Percentiles rank a stretch among this genome's conserved stretches.
These are phyloP conservation scores for Xylaria multiplex DNA, from an alignment of 2,329 filamentous ascomycete species.

Conservation along the genomic window DNA sequence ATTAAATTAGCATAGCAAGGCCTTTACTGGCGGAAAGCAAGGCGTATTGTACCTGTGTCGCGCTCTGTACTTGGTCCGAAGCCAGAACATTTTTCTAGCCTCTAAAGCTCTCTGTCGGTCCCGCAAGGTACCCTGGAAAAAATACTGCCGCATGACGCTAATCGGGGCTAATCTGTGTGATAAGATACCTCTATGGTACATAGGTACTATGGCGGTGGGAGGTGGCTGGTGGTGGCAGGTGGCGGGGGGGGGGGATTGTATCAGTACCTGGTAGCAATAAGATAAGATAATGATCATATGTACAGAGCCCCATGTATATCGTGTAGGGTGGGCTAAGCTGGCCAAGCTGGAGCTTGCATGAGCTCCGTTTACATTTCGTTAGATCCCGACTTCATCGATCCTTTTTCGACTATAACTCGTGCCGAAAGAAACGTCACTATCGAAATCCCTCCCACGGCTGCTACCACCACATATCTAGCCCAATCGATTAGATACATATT, in stretches of 20 bases:
- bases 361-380: constrained; percentile 37
- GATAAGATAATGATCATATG: constrained; percentile 4
- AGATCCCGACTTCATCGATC: constrained; percentile 27
- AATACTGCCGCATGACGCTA: constrained; percentile 19
- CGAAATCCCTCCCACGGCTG: constrained; percentile 34
- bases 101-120: too few species aligned
- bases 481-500: not conserved
- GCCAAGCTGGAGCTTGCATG: constrained; percentile 27
- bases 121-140: too few species aligned
- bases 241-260: too few species aligned
- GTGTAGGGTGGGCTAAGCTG: not conserved
- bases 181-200: too few species aligned
- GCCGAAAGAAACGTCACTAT: constrained; percentile 32
- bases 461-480: constrained; percentile 10
- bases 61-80: not conserved
- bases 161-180: constrained; percentile 4
- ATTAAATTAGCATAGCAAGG: constrained; percentile 40
- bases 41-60: constrained; percentile 1
- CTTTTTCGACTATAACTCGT: constrained; percentile 4
- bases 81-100: constrained; percentile 22
- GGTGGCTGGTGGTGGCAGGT: too few species aligned
- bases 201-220: too few species aligned
- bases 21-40: not conserved
- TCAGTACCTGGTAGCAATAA: constrained; percentile 15
- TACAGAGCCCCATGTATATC: too few species aligned